A percentile compares a stretch with the other conserved stretches of the same genome.
These are phyloP conservation scores for Luffa aegyptiaca DNA, from an alignment of 306 rosid genomes.

Conservation along the genomic window DNA sequence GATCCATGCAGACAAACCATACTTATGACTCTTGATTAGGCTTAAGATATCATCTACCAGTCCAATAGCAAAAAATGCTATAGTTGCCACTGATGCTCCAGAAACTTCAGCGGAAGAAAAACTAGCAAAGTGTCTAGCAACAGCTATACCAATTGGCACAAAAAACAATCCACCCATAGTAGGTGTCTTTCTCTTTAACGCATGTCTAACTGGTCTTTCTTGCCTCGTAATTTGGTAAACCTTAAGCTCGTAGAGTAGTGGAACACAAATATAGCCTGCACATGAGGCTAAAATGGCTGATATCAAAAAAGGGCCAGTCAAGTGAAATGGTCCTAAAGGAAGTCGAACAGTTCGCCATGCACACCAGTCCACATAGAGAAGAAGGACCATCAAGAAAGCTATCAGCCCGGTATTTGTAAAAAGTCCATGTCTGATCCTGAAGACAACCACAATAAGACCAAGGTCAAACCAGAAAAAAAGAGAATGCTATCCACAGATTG, in stretches of 20 bases:
- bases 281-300: constrained; percentile 64
- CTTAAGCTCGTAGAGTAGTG: constrained; percentile 50
- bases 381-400: constrained; percentile 40
- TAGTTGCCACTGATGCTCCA: constrained; percentile 58
- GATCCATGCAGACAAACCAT: constrained; percentile 45
- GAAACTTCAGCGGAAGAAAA: constrained; percentile 62
- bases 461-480: constrained; percentile 16
- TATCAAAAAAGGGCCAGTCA: constrained; percentile 70
- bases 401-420: constrained; percentile 52
- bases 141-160: constrained; percentile 65
- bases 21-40: constrained; percentile 41
- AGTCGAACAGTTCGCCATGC: constrained; percentile 85
- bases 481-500: background rate
- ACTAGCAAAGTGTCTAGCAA: constrained; percentile 43
- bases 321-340: constrained; percentile 64
- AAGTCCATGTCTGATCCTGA: constrained; percentile 63
- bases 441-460: constrained; percentile 12
- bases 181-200: constrained; percentile 48
- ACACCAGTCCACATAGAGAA: constrained; percentile 79
- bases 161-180: constrained; percentile 91
- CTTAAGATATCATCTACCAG: constrained; percentile 55
- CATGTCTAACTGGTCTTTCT: constrained; percentile 43
- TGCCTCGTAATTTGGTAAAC: constrained; percentile 45
- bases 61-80: constrained; percentile 88
- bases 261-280: constrained; percentile 80